Conservation (phyloP, 441 rosid genomes). For the Flueggea neowawraea region DNA sequence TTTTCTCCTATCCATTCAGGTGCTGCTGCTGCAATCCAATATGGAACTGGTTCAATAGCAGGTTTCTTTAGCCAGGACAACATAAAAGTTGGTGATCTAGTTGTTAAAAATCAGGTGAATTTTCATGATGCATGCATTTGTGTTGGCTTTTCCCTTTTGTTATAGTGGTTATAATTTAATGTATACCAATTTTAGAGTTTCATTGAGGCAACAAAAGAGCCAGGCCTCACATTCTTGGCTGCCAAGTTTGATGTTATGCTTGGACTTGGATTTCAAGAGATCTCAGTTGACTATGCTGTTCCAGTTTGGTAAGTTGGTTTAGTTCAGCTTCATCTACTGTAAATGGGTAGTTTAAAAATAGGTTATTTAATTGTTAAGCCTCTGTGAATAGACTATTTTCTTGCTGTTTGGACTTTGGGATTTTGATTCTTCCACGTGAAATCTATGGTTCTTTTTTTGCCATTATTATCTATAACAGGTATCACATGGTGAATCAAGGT, state of each 20-base stretch:
- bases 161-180: neutral
- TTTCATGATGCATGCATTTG: no score
- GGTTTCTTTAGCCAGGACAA: constrained; percentile 78
- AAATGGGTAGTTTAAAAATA: no score
- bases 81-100: constrained; percentile 66
- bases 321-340: neutral
- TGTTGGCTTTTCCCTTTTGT: neutral
- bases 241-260: constrained; percentile 90
- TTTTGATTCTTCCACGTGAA: neutral
- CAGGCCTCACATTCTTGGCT: constrained; percentile 59
- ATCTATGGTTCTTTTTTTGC: neutral
- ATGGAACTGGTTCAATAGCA: constrained; percentile 77
- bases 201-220: constrained; percentile 84
- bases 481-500: constrained; percentile 77
- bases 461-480: constrained; percentile 37
- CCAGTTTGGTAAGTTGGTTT: constrained; percentile 61
- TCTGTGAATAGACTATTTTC: no score
- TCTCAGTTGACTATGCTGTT: constrained; percentile 67
- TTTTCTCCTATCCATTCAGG: constrained; percentile 28
- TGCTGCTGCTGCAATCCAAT: constrained; percentile 57
- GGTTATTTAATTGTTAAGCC: no score
- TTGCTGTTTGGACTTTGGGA: no score
- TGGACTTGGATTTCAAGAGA: constrained; percentile 89
- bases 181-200: constrained; percentile 41
- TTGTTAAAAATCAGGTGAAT: constrained; percentile 54